phyloP scores from a whole-genome alignment of 257 asterid genomes.

The Verbascum thapsus region DNA sequence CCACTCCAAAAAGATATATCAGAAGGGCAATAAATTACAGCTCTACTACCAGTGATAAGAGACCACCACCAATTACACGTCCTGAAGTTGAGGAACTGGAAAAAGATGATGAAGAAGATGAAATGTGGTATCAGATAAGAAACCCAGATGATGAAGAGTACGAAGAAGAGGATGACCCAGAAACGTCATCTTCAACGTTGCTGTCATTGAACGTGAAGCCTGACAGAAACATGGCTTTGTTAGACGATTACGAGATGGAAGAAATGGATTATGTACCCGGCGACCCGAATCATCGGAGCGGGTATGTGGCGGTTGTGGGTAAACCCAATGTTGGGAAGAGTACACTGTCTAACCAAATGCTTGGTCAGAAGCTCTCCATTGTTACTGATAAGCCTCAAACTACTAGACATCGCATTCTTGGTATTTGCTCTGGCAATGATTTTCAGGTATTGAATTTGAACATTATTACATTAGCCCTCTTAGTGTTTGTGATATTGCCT shows the following conservation, averaged over 20 bases:
- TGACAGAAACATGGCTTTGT: slow-evolving; percentile 64
- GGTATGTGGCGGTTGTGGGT: slow-evolving; percentile 91
- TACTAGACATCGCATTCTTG: slow-evolving; percentile 89
- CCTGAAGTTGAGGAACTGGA: slow-evolving; percentile 25
- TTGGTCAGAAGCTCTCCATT: slow-evolving; percentile 89
- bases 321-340: slow-evolving; percentile 97
- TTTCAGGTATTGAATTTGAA: slow-evolving; percentile 67
- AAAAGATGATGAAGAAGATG: slow-evolving; percentile 6
- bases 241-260: slow-evolving; percentile 92
- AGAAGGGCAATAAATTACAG: neutral
- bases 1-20: neutral
- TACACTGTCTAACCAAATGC: slow-evolving; percentile 87
- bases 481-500: slow-evolving; percentile 17
- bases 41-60: slow-evolving; percentile 10
- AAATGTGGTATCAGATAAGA: slow-evolving; percentile 25
- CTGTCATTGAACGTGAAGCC: slow-evolving; percentile 84
- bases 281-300: slow-evolving; percentile 83
- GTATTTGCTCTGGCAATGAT: slow-evolving; percentile 78
- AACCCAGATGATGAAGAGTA: slow-evolving; percentile 32
- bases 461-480: slow-evolving; percentile 4
- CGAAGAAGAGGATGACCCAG: slow-evolving; percentile 39
- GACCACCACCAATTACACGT: slow-evolving; percentile 9
- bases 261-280: slow-evolving; percentile 62
- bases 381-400: slow-evolving; percentile 98
- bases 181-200: slow-evolving; percentile 38